Base-by-base conservation (phyloP, 2,329 filamentous ascomycete genomes). In the Bipolaris bicolor region DNA sequence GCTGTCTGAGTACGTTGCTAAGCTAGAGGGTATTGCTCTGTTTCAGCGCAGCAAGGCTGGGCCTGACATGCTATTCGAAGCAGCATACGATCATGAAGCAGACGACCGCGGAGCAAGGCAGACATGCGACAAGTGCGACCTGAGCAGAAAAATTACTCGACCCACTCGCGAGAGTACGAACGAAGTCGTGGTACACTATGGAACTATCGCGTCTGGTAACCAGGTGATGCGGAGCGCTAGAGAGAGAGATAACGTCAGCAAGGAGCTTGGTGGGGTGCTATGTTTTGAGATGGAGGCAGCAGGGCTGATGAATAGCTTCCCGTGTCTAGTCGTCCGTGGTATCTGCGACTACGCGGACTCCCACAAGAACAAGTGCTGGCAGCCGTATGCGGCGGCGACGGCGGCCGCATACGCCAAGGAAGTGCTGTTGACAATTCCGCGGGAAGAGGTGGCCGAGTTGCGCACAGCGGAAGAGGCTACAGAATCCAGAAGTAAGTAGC, bases 121-220 rank as follows among this genome's bases (percentile, higher is more conserved):
- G 45, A 36, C 41, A 18, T 37, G 26, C 51, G 10, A 50, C 26
- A 7, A 9, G 26, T 29, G 26, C 7, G 26, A 24, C 37, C 45
- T 29, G 9, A 39, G 40, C 10, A 54, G 24, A 6, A 39, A 36
- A 56, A 52, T n/a, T 18, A 47, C 26, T 29, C 26, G 26, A 29
- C 7, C 20, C 18, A 41, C 57, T 50, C 55, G 49, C 50, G 44
- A 46, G 47, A 44, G 22, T 33, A 51, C 50, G 20, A 48, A 44
- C 1, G 3, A 58, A 11, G 68, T 74, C 41, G 54, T 15, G 1
- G 56, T 81, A 1, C 75, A 79, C 49, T 64, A 81, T 31, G 79
- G 79, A 0, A 52, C 60, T 1, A 69, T 81, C 0, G 79, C 72
- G 5, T 80, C 78, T 0, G 77, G 74, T 13, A 76, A 81, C 49